Evolutionary conservation across 345 rosid genomes (phyloP).

Genomic region (Syzygium aromaticum): DNA sequence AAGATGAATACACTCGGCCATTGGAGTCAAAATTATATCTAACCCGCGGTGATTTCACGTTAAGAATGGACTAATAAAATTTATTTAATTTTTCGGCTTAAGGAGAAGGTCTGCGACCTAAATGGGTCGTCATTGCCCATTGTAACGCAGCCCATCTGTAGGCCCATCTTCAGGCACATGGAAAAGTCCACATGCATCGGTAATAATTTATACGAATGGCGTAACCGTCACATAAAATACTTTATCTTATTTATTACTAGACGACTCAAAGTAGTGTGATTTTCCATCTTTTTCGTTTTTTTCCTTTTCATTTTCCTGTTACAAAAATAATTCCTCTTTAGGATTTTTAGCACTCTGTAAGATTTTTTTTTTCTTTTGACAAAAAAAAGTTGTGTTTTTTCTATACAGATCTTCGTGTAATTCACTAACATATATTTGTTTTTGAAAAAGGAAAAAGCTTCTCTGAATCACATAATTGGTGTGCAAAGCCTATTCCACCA

Average conservation of each 20-base stretch:
- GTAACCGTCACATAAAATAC: neutral
- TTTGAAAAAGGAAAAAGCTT: too few relatives aligned
- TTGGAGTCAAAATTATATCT: neutral
- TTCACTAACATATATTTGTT: neutral
- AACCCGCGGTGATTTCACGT: neutral
- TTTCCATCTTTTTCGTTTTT: neutral
- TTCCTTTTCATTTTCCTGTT: neutral
- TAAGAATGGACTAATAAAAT: neutral
- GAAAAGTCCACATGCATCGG: neutral
- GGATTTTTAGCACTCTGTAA: neutral
- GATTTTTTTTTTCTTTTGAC: neutral
- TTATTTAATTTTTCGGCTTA: too few relatives aligned
- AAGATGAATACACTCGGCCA: neutral
- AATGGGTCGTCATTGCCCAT: neutral
- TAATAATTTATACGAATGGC: too few relatives aligned
- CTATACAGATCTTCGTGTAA: neutral
- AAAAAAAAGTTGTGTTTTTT: too few relatives aligned
- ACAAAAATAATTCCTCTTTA: neutral
- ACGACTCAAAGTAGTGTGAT: neutral
- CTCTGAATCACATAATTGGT: too few relatives aligned
- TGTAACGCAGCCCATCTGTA: neutral
- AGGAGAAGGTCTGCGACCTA: neutral
- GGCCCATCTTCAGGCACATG: neutral
- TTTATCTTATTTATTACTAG: neutral
- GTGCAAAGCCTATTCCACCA: too few relatives aligned